A percentile compares a stretch with the other conserved stretches of the same genome.
phyloP scores from a whole-genome alignment of 2,329 filamentous ascomycete species.

The Penicillium occitanis region DNA sequence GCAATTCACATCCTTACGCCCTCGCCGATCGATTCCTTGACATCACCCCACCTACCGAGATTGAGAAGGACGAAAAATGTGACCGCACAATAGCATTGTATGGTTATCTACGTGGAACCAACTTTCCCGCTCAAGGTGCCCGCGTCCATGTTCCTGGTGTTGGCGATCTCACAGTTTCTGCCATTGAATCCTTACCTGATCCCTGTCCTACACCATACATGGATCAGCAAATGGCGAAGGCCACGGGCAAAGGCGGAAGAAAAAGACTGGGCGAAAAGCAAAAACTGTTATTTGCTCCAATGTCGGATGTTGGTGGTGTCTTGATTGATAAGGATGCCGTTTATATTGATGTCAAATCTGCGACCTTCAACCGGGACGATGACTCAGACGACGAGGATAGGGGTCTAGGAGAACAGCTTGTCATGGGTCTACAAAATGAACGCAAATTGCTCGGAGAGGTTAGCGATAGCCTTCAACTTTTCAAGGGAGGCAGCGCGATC shows the following conservation, averaged over 20 bases:
- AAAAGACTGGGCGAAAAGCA: slow-evolving; percentile 91
- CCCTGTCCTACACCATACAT: slow-evolving; percentile 92
- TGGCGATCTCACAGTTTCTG: slow-evolving; percentile 80
- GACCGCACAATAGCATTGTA: slow-evolving; percentile 89
- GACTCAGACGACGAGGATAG: slow-evolving; percentile 67
- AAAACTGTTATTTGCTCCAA: slow-evolving; percentile 91
- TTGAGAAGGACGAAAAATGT: slow-evolving; percentile 85
- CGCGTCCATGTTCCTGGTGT: slow-evolving; percentile 89
- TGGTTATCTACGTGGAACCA: slow-evolving; percentile 90
- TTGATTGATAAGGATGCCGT: slow-evolving; percentile 97
- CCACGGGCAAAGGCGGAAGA: slow-evolving; percentile 75
- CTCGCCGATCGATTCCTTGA: slow-evolving; percentile 93
- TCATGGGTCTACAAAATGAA: slow-evolving; percentile 83
- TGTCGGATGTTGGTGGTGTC: slow-evolving; percentile 95
- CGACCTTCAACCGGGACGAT: slow-evolving; percentile 66
- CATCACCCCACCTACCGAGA: slow-evolving; percentile 85
- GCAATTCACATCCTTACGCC: slow-evolving; percentile 92
- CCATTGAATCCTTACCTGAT: slow-evolving; percentile 85
- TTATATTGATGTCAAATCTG: slow-evolving; percentile 73
- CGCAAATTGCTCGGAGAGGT: slow-evolving; percentile 78
- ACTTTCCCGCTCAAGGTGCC: slow-evolving; percentile 82
- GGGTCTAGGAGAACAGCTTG: slow-evolving; percentile 93
- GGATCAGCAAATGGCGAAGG: slow-evolving; percentile 82
- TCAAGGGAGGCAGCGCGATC: slow-evolving; percentile 72
- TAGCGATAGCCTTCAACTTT: slow-evolving; percentile 79